These are phyloP conservation scores for Chaetomidium leptoderma DNA, from an alignment of 495 filamentous ascomycete genomes.

Conservation along the genomic window DNA sequence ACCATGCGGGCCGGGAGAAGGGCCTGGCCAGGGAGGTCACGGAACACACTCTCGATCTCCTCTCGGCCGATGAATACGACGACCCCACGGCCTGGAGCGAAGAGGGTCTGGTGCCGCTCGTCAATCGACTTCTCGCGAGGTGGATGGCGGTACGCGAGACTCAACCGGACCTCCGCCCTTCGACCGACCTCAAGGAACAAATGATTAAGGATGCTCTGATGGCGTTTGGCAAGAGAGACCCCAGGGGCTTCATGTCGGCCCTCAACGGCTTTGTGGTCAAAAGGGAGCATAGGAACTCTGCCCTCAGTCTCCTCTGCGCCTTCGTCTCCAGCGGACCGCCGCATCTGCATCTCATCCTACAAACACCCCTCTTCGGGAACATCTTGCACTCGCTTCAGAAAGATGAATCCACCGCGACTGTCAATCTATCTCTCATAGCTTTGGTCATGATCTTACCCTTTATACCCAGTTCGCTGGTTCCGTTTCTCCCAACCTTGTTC, in stretches of 20 bases:
- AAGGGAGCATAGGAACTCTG: conserved; percentile 53
- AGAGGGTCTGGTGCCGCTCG: conserved; percentile 42
- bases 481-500: conserved; percentile 63
- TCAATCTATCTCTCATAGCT: conserved; percentile 61
- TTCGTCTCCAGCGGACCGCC: conserved; percentile 66
- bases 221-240: conserved; percentile 59
- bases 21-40: conserved; percentile 54
- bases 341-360: conserved; percentile 62
- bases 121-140: conserved; percentile 52
- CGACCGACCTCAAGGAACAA: conserved; percentile 51
- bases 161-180: conserved; percentile 39
- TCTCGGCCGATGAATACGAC: conserved; percentile 56
- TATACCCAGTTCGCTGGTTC: conserved; percentile 60
- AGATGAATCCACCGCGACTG: conserved; percentile 64
- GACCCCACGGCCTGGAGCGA: conserved; percentile 41
- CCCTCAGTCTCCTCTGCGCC: conserved; percentile 55
- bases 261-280: conserved; percentile 58
- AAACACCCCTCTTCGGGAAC: conserved; percentile 62
- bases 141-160: conserved; percentile 55
- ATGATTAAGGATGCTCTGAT: conserved; percentile 53
- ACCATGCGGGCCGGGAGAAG: conserved; percentile 53
- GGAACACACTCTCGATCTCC: conserved; percentile 49
- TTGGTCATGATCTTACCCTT: conserved; percentile 73
- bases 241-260: conserved; percentile 60
- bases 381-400: conserved; percentile 64